A percentile compares a stretch with the other conserved stretches of the same genome.
These are phyloP conservation scores for Fusarium verrucosum DNA, from an alignment of 2,329 filamentous ascomycete species.

Conservation along the genomic window DNA sequence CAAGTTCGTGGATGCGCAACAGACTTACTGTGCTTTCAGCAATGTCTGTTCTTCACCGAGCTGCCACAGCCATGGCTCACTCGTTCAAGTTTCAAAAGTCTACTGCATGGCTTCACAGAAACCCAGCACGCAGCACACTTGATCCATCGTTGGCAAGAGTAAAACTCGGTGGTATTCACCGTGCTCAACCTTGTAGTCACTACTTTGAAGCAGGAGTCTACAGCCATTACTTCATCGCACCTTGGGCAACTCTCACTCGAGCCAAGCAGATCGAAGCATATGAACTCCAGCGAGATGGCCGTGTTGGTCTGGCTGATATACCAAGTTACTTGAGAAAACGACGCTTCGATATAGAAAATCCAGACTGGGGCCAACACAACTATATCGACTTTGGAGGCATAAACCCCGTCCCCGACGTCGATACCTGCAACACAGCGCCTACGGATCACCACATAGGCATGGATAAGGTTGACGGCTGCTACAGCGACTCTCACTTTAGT, in stretches of 20 bases:
- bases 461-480: slow-evolving; percentile 7
- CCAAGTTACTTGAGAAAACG: background rate
- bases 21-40: slow-evolving; percentile 49
- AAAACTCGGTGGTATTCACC: slow-evolving; percentile 54
- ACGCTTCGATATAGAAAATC: slow-evolving; percentile 1
- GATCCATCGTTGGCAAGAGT: slow-evolving; percentile 45
- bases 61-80: slow-evolving; percentile 50
- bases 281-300: slow-evolving; percentile 33
- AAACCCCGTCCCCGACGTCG: background rate
- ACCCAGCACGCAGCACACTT: background rate
- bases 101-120: slow-evolving; percentile 49
- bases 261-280: slow-evolving; percentile 35
- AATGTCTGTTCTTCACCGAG: slow-evolving; percentile 44
- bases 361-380: background rate
- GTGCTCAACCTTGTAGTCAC: slow-evolving; percentile 54
- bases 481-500: slow-evolving; percentile 26
- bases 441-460: slow-evolving; percentile 15
- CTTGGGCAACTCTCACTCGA: slow-evolving; percentile 38
- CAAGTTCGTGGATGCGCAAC: slow-evolving; percentile 49
- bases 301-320: slow-evolving; percentile 21
- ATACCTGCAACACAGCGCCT: background rate
- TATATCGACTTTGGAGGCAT: slow-evolving; percentile 16
- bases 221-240: slow-evolving; percentile 44
- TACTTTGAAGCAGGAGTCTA: slow-evolving; percentile 48
- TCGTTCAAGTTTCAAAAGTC: slow-evolving; percentile 41